Percentiles rank a stretch among this genome's conserved stretches.
These are phyloP conservation scores for Eragrostis nindensis DNA, from an alignment of 176 grass and related monocot genomes.

Conservation along the genomic window DNA sequence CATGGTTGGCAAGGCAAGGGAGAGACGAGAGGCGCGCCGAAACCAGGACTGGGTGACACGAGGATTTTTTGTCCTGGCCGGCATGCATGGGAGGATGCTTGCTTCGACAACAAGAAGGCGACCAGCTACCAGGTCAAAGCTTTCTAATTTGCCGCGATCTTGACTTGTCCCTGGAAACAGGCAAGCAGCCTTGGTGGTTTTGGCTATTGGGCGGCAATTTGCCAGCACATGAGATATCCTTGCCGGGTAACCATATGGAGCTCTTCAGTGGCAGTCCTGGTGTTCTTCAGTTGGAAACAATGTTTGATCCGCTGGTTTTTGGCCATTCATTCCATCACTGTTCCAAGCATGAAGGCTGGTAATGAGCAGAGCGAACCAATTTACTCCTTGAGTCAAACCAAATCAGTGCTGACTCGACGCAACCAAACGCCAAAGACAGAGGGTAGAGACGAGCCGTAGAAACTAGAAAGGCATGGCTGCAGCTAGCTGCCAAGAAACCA, in stretches of 20 bases:
- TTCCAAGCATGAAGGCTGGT: neutral
- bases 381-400: too few species aligned
- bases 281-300: neutral
- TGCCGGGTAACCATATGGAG: neutral
- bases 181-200: too few species aligned
- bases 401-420: too few species aligned
- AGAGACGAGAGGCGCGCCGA: neutral
- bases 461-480: neutral
- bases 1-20: neutral
- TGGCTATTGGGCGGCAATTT: neutral
- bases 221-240: neutral
- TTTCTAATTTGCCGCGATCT: conserved; percentile 30
- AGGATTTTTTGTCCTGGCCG: too few species aligned
- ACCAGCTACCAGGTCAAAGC: conserved; percentile 22
- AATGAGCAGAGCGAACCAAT: neutral
- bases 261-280: neutral
- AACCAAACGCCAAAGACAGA: conserved; percentile 39
- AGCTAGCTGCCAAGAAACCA: conserved; percentile 44
- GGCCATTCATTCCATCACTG: neutral
- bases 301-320: neutral
- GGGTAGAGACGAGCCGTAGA: conserved; percentile 33
- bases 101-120: neutral
- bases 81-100: neutral
- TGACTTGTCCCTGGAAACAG: neutral
- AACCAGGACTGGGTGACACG: too few species aligned